phyloP scores from a whole-genome alignment of 2,329 filamentous ascomycete species.

The Ilyonectria robusta region DNA sequence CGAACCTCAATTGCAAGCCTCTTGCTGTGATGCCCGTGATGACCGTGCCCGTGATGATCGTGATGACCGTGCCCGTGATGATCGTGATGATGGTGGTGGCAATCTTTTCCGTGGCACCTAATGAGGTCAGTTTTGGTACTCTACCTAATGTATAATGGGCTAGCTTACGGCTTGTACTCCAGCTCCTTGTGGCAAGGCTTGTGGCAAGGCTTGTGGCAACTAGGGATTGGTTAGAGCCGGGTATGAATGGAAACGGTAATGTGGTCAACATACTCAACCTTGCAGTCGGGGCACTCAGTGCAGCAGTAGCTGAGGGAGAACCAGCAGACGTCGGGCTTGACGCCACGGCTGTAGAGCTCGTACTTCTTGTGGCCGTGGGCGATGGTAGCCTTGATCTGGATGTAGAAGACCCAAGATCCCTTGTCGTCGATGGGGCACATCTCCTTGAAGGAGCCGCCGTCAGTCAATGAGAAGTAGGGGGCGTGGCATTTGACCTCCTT shows the following conservation, averaged over 20 bases:
- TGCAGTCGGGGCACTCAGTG: conserved; percentile 43
- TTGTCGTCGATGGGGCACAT: conserved; percentile 45
- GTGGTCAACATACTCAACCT: conserved; percentile 29
- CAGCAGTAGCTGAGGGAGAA: conserved; percentile 48
- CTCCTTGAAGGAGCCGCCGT: conserved; percentile 43
- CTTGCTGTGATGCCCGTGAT: not conserved
- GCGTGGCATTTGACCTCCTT: conserved; percentile 46
- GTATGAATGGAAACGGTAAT: not conserved
- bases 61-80: not conserved
- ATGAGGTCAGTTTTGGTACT: not conserved
- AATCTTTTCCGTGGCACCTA: conserved; percentile 17
- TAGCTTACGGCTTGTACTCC: not conserved
- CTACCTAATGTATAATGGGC: not conserved
- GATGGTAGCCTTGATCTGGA: conserved; percentile 45
- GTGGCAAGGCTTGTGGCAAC: not conserved
- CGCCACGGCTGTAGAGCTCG: conserved; percentile 43
- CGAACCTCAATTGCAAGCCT: too few species aligned
- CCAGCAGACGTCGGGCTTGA: conserved; percentile 41
- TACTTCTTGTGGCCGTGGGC: conserved; percentile 41
- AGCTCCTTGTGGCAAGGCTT: conserved; percentile 4
- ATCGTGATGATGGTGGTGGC: conserved; percentile 8
- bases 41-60: not conserved
- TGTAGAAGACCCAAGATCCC: conserved; percentile 48
- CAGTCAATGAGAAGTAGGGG: conserved; percentile 44
- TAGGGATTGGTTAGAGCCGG: not conserved